A percentile compares a stretch with the other conserved stretches of the same genome.
Conservation (phyloP, 2,329 filamentous ascomycete species). For the Fusarium gaditjirri region DNA sequence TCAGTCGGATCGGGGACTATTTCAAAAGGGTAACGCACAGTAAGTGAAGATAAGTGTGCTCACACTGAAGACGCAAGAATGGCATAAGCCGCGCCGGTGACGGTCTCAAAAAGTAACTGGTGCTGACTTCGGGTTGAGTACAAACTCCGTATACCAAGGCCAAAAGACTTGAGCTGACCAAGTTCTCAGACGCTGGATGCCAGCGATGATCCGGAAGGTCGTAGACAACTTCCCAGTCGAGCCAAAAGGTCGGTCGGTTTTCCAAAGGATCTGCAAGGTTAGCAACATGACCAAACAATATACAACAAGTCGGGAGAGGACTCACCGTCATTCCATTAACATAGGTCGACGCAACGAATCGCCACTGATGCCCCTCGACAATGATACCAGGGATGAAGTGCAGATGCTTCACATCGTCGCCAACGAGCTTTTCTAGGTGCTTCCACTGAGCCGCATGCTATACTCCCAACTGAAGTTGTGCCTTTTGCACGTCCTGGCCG, state of each 20-base stretch:
- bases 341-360: neutral
- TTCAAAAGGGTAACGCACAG: too few relatives aligned
- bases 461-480: neutral
- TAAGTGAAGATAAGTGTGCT: too few relatives aligned
- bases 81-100: too few relatives aligned
- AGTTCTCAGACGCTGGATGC: neutral
- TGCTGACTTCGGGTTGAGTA: too few relatives aligned
- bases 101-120: too few relatives aligned
- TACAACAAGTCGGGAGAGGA: too few relatives aligned
- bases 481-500: neutral
- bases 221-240: neutral
- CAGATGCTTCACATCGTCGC: neutral
- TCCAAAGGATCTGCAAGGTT: slow-evolving; percentile 2
- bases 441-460: slow-evolving; percentile 18
- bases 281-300: too few relatives aligned
- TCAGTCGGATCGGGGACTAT: too few relatives aligned
- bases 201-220: neutral
- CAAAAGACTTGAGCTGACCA: too few relatives aligned
- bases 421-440: neutral
- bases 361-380: neutral
- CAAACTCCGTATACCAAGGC: too few relatives aligned
- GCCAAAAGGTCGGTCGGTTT: neutral
- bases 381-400: neutral
- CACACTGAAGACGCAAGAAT: too few relatives aligned
- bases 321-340: neutral